phyloP scores from a whole-genome alignment of 2,329 filamentous ascomycete species.

The Talaromyces marneffei region DNA sequence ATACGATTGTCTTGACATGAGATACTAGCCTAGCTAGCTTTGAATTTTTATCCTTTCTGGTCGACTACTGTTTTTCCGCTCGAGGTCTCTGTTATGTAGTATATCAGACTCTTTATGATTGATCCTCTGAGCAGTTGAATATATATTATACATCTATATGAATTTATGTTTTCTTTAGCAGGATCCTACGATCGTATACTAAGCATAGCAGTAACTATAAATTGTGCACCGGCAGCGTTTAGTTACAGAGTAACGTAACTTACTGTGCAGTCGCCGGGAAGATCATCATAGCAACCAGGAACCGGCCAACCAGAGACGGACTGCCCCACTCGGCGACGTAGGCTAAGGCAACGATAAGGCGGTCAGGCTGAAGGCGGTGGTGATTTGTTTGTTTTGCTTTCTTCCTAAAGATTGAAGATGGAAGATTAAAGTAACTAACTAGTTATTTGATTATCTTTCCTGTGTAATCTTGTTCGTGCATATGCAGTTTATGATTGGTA shows the following conservation, averaged over 20 bases:
- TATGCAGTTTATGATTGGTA: not conserved
- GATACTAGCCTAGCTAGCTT: conserved; percentile 6
- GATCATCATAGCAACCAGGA: not conserved
- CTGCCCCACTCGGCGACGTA: not conserved
- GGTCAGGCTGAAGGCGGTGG: conserved; percentile 6
- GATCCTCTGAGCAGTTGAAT: not conserved
- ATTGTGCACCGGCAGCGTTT: too few species aligned
- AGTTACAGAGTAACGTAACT: too few species aligned
- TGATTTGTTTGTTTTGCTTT: conserved; percentile 12
- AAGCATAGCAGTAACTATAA: too few species aligned
- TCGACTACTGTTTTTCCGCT: conserved; percentile 6
- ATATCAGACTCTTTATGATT: conserved; percentile 3
- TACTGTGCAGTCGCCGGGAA: too few species aligned
- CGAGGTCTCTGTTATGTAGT: conserved; percentile 9
- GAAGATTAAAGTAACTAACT: too few species aligned
- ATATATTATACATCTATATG: not conserved
- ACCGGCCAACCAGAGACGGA: not conserved
- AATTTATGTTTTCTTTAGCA: not conserved
- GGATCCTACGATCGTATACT: too few species aligned
- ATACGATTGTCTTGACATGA: conserved; percentile 5
- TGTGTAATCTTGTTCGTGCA: not conserved
- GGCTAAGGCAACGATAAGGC: conserved; percentile 10
- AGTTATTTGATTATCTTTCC: not conserved
- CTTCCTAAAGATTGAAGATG: not conserved
- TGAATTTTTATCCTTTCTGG: conserved; percentile 3